Evolutionary conservation across 768 basidiomycete genomes (phyloP).

Genomic region (Panaeolus cyanescens): DNA sequence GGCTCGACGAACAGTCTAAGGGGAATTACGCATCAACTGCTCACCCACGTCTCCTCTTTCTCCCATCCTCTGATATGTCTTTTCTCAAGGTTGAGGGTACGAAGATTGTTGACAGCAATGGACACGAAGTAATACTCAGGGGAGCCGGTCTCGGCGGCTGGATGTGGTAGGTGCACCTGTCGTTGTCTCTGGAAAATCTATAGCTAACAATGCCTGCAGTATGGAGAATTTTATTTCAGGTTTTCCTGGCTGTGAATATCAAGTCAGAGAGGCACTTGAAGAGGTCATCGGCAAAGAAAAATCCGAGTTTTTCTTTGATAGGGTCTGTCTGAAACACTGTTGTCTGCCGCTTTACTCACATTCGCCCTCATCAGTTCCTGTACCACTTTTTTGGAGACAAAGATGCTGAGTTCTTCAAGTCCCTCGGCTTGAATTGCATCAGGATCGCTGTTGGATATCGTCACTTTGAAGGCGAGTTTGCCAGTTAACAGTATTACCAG

Average conservation of each 20-base stretch:
- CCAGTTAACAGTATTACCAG: too few species aligned
- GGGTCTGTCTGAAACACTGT: constrained; percentile 38
- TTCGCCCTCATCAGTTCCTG: constrained; percentile 55
- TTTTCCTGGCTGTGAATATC: constrained; percentile 79
- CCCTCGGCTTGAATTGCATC: constrained; percentile 78
- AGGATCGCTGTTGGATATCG: constrained; percentile 75
- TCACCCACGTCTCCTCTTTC: constrained; percentile 14
- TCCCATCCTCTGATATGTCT: not conserved
- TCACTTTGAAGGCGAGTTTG: constrained; percentile 75
- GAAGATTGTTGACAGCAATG: constrained; percentile 58
- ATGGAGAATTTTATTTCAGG: constrained; percentile 82
- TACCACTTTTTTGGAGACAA: constrained; percentile 80
- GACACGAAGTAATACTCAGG: constrained; percentile 57
- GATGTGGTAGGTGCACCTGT: constrained; percentile 62
- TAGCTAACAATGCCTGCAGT: constrained; percentile 30
- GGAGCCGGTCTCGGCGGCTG: constrained; percentile 82
- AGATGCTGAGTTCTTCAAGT: constrained; percentile 76
- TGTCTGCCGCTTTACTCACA: not conserved
- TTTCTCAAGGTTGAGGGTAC: constrained; percentile 58
- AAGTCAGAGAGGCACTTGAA: constrained; percentile 69
- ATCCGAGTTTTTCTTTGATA: constrained; percentile 81
- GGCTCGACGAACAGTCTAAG: not conserved
- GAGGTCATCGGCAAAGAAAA: constrained; percentile 66
- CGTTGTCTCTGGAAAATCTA: constrained; percentile 1
- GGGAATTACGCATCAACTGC: constrained; percentile 14